Evolutionary conservation across 1,284 basidiomycete species (phyloP).

Genomic region (Naganishia cerealis): DNA sequence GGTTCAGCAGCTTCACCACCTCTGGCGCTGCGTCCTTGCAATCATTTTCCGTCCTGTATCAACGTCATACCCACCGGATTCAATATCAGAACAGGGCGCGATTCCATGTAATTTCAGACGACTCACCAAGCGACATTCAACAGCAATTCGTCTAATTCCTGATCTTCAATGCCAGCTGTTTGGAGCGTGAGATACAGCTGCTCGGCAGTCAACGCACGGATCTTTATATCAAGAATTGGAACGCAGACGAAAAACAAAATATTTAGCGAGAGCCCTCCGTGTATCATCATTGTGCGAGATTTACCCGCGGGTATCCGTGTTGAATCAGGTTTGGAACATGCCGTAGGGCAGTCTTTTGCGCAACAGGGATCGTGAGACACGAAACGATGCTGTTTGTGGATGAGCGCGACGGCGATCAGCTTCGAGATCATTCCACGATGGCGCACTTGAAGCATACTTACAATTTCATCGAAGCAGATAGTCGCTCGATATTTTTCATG

Average conservation of each 20-base stretch:
- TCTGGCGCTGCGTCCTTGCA: conserved; percentile 2
- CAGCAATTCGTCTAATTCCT: conserved; percentile 71
- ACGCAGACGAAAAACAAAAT: not conserved
- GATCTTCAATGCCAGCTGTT: conserved; percentile 66
- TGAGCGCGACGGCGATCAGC: conserved; percentile 21
- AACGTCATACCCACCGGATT: too few relatives aligned
- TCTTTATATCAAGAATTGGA: conserved; percentile 54
- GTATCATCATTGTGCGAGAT: not conserved
- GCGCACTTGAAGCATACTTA: conserved; percentile 51
- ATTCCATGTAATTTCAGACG: not conserved
- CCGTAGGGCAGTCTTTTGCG: not conserved
- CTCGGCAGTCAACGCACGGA: conserved; percentile 76
- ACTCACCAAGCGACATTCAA: conserved; percentile 78
- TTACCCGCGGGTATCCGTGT: conserved; percentile 12
- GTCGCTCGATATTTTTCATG: conserved; percentile 74
- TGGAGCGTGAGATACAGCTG: conserved; percentile 73
- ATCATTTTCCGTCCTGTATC: conserved; percentile 6
- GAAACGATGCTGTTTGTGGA: not conserved
- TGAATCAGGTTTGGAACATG: not conserved
- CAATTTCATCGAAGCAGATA: conserved; percentile 77
- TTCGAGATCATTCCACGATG: conserved; percentile 28
- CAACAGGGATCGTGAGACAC: conserved; percentile 4
- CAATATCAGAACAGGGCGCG: too few relatives aligned
- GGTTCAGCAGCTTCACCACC: not conserved
- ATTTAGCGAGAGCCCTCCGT: not conserved